Conservation (phyloP, 225 moss, liverwort and hornwort species). For the Sphagnum tenellum region DNA sequence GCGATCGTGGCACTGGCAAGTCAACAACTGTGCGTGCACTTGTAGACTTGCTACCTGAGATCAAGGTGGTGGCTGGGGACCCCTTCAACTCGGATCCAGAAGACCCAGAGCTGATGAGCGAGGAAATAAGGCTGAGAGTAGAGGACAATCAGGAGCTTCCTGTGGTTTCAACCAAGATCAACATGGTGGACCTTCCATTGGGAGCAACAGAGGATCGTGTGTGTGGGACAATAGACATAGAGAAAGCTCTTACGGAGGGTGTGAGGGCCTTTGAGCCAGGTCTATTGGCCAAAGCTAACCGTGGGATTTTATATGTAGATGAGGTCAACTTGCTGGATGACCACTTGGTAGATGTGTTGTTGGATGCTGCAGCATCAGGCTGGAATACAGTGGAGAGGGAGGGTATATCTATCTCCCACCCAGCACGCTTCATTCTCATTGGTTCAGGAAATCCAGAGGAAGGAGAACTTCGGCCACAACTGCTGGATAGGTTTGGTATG, state of each 20-base stretch:
- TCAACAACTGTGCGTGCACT: conserved; percentile 86
- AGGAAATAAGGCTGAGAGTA: conserved; percentile 51
- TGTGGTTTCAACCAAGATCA: conserved; percentile 50
- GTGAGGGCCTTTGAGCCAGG: conserved; percentile 85
- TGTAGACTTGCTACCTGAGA: conserved; percentile 70
- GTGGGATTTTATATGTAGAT: conserved; percentile 74
- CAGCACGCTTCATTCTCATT: conserved; percentile 70
- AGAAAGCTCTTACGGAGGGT: conserved; percentile 88
- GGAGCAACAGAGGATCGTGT: conserved; percentile 86
- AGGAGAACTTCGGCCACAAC: conserved; percentile 71
- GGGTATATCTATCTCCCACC: conserved; percentile 79
- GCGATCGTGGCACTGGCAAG: conserved; percentile 82
- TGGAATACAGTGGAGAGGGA: conserved; percentile 90
- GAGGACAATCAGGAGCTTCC: conserved; percentile 29
- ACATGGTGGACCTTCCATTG: conserved; percentile 80
- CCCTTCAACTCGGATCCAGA: conserved; percentile 81
- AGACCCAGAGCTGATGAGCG: conserved; percentile 80
- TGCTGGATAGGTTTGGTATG: conserved; percentile 75
- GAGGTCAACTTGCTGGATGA: conserved; percentile 83
- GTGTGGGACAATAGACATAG: conserved; percentile 83
- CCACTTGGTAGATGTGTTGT: conserved; percentile 69
- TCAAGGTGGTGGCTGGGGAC: conserved; percentile 61
- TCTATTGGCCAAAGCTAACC: conserved; percentile 70
- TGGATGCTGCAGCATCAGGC: conserved; percentile 76
- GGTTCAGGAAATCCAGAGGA: conserved; percentile 82